phyloP scores from a whole-genome alignment of 306 rosid species.

The Mimosa pudica region DNA sequence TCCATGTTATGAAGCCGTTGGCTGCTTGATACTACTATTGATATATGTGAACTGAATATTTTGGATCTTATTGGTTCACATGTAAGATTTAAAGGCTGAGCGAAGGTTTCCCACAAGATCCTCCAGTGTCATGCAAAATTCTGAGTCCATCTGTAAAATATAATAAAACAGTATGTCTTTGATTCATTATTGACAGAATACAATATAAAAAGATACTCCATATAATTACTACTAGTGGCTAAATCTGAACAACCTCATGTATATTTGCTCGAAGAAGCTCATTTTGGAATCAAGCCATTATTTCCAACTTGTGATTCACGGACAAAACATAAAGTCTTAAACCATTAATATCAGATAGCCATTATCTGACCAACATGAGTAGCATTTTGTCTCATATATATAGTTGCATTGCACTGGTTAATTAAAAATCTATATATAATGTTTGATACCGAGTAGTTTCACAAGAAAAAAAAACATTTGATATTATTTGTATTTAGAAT shows the following conservation, averaged over 20 bases:
- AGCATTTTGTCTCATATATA: background rate
- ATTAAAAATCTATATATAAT: too few relatives aligned
- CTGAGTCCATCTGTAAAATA: slow-evolving; percentile 74
- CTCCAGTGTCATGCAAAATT: slow-evolving; percentile 67
- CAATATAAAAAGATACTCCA: background rate
- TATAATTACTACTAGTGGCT: background rate
- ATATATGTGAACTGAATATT: background rate
- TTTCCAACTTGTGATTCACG: background rate
- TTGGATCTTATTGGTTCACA: slow-evolving; percentile 40
- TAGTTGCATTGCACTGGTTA: too few relatives aligned
- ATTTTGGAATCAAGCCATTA: background rate
- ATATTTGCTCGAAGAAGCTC: background rate
- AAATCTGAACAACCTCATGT: background rate
- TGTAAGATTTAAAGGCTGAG: slow-evolving; percentile 50
- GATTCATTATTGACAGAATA: background rate
- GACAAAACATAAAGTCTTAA: background rate
- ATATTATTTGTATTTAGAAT: too few relatives aligned
- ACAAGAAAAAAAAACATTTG: too few relatives aligned
- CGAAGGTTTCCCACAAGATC: slow-evolving; percentile 77
- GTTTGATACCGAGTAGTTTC: too few relatives aligned
- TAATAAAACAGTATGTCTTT: background rate
- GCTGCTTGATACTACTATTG: background rate
- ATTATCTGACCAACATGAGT: background rate
- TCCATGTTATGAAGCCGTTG: slow-evolving; percentile 30
- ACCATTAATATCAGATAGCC: background rate